Evolutionary conservation across 805 yeast species (phyloP).

Genomic region (Saccharomyces jurei): DNA sequence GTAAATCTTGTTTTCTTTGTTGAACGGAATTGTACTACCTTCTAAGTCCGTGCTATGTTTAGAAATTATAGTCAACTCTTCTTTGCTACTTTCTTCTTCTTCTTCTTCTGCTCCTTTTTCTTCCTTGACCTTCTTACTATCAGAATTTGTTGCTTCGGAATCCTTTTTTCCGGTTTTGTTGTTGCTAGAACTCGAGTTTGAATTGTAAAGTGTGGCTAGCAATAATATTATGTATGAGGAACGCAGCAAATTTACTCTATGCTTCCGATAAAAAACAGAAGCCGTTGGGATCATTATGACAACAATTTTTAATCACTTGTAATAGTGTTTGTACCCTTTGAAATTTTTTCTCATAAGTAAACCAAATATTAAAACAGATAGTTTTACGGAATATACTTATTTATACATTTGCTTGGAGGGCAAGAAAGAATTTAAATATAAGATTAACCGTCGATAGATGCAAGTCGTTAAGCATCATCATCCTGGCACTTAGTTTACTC

Average conservation of each 20-base stretch:
- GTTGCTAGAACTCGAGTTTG: slow-evolving; percentile 8
- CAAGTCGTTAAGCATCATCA: neutral
- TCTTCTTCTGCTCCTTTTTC: slow-evolving; percentile 3
- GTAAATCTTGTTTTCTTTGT: slow-evolving; percentile 1
- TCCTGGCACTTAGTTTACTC: neutral
- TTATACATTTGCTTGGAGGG: neutral
- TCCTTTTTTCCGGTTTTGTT: slow-evolving; percentile 6
- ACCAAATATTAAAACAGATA: neutral
- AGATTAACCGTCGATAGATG: neutral
- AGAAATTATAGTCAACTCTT: neutral
- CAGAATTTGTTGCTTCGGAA: slow-evolving; percentile 4
- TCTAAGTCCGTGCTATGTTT: neutral
- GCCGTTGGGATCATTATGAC: slow-evolving; percentile 4
- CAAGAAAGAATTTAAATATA: neutral
- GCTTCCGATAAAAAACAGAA: slow-evolving; percentile 17
- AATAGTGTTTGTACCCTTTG: neutral
- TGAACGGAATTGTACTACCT: slow-evolving; percentile 1
- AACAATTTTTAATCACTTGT: neutral
- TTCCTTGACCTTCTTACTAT: slow-evolving; percentile 4
- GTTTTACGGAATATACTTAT: neutral
- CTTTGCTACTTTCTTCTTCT: slow-evolving; percentile 1
- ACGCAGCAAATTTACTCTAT: slow-evolving; percentile 23
- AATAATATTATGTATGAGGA: slow-evolving; percentile 24
- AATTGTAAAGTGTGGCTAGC: slow-evolving; percentile 16
- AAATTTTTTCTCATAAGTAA: neutral